A percentile compares a stretch with the other conserved stretches of the same genome.
phyloP scores from a whole-genome alignment of 257 asterid species.

The Petunia axillaris region DNA sequence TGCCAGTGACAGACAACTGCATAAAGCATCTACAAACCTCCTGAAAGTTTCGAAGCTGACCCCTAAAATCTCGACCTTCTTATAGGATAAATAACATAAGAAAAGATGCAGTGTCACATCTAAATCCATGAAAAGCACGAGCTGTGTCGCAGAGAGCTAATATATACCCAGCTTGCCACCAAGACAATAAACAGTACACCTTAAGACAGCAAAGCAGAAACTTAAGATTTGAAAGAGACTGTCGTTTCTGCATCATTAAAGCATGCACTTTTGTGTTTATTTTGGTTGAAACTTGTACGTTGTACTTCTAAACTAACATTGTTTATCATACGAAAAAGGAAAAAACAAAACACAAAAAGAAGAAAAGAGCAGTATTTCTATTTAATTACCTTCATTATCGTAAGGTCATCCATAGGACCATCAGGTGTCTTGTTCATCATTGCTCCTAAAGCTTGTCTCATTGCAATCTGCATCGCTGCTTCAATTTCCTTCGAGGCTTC shows the following conservation, averaged over 20 bases:
- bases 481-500: slow-evolving; percentile 98
- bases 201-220: slow-evolving; percentile 7
- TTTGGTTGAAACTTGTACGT: not conserved
- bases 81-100: not conserved
- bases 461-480: slow-evolving; percentile 93
- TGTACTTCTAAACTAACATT: slow-evolving; percentile 18
- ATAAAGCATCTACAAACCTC: not conserved
- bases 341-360: not conserved
- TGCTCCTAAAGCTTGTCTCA: slow-evolving; percentile 90
- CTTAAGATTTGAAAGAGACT: slow-evolving; percentile 11
- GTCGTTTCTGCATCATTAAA: not conserved
- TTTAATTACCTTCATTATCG: slow-evolving; percentile 82
- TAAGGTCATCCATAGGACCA: slow-evolving; percentile 88
- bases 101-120: slow-evolving; percentile 15
- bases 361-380: slow-evolving; percentile 14
- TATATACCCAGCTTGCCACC: not conserved
- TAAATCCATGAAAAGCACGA: not conserved
- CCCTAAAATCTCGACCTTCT: slow-evolving; percentile 1
- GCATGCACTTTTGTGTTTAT: not conserved
- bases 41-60: slow-evolving; percentile 15
- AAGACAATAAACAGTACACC: not conserved
- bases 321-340: slow-evolving; percentile 9
- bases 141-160: not conserved
- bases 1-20: slow-evolving; percentile 19
- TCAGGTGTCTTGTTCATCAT: slow-evolving; percentile 75